A percentile compares a stretch with the other conserved stretches of the same genome.
Evolutionary conservation across 768 basidiomycete species (phyloP).

Genomic region (Panus rudis): DNA sequence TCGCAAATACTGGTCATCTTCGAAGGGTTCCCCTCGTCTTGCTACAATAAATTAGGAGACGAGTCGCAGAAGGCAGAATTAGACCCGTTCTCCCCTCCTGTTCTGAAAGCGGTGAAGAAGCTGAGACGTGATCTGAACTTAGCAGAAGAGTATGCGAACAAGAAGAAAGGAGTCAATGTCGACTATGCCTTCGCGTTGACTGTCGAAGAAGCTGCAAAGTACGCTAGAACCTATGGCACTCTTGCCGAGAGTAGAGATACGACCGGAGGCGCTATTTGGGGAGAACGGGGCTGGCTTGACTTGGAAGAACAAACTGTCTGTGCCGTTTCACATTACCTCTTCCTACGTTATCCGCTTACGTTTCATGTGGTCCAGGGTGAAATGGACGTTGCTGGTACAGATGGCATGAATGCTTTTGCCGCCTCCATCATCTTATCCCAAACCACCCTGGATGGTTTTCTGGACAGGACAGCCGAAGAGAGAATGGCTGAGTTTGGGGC

Average conservation of each 20-base stretch:
- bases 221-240: conserved; percentile 53
- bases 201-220: conserved; percentile 49
- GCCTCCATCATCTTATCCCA: conserved; percentile 58
- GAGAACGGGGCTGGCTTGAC: conserved; percentile 55
- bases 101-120: conserved; percentile 63
- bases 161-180: conserved; percentile 36
- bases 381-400: conserved; percentile 42
- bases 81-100: conserved; percentile 53
- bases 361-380: conserved; percentile 43
- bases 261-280: conserved; percentile 46
- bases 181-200: conserved; percentile 57
- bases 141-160: conserved; percentile 50
- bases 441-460: conserved; percentile 44
- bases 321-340: not conserved
- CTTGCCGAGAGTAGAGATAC: conserved; percentile 39
- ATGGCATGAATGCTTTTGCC: conserved; percentile 66
- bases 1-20: conserved; percentile 50
- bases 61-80: conserved; percentile 1
- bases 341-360: conserved; percentile 33
- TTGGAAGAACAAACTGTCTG: conserved; percentile 39
- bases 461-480: conserved; percentile 42
- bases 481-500: conserved; percentile 39
- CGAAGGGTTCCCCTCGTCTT: conserved; percentile 21
- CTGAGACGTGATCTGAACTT: conserved; percentile 58
- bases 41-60: not conserved